Evolutionary conservation across 306 rosid species (phyloP).

Genomic region (Macrotyloma uniflorum): DNA sequence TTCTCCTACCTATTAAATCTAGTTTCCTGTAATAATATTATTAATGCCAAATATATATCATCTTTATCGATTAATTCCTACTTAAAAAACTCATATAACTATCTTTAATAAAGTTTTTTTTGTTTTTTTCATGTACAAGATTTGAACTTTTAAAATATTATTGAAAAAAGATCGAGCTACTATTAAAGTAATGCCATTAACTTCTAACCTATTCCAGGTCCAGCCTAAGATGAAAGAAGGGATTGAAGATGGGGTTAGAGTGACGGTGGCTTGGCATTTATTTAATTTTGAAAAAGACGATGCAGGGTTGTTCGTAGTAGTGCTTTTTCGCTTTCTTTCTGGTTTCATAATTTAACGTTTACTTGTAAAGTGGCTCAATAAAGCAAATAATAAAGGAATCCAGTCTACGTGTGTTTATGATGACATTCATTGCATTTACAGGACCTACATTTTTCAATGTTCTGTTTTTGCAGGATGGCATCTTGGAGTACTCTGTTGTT

Average conservation of each 20-base stretch:
- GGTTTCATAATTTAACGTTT: conserved; percentile 11
- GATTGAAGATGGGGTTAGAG: neutral
- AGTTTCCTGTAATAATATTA: too few relatives aligned
- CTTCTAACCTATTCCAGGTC: neutral
- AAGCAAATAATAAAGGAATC: conserved; percentile 26
- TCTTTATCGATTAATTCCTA: too few relatives aligned
- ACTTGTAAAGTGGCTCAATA: conserved; percentile 28
- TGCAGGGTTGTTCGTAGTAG: neutral
- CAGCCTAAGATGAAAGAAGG: neutral
- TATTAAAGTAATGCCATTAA: too few relatives aligned
- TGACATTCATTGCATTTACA: conserved; percentile 29
- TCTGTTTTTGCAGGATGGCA: neutral
- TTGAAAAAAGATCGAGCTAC: too few relatives aligned
- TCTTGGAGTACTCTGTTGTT: neutral
- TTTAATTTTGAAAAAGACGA: neutral
- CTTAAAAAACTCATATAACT: too few relatives aligned
- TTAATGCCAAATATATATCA: too few relatives aligned
- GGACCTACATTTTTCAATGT: conserved; percentile 7
- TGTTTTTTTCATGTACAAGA: too few relatives aligned
- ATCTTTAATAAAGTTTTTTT: too few relatives aligned
- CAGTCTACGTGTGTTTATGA: conserved; percentile 24
- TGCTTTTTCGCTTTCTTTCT: conserved; percentile 18
- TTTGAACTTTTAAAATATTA: too few relatives aligned
- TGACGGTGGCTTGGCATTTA: neutral
- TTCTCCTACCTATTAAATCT: too few relatives aligned